These are phyloP conservation scores for Paramyrothecium sp. DNA, from an alignment of 2,329 filamentous ascomycete species.

Conservation along the genomic window DNA sequence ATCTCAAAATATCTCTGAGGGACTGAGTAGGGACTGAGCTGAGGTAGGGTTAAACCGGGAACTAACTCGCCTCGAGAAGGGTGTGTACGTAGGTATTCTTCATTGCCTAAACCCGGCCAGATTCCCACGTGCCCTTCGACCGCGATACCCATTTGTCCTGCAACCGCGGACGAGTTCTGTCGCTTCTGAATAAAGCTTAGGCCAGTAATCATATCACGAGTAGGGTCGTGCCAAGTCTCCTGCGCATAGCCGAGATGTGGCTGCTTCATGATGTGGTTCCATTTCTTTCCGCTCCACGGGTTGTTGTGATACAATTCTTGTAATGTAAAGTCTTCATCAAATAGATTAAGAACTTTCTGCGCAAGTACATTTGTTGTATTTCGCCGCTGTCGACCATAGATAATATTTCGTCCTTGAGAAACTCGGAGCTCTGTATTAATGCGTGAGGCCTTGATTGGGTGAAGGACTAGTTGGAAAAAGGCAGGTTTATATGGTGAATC, in stretches of 20 bases:
- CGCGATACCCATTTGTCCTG: constrained; percentile 63
- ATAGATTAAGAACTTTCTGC: constrained; percentile 42
- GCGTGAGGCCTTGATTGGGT: constrained; percentile 53
- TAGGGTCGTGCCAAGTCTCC: constrained; percentile 55
- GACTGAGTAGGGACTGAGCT: constrained; percentile 58
- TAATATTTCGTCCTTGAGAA: constrained; percentile 42
- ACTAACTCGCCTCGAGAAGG: constrained; percentile 41
- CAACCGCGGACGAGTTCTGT: constrained; percentile 48
- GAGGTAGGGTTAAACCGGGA: constrained; percentile 57
- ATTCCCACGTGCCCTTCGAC: constrained; percentile 66
- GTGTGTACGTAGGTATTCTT: constrained; percentile 51
- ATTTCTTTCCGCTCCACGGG: constrained; percentile 47
- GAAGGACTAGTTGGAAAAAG: constrained; percentile 57
- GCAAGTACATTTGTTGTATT: constrained; percentile 51
- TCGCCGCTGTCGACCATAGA: constrained; percentile 51
- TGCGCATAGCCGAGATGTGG: constrained; percentile 42
- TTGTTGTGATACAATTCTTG: constrained; percentile 46
- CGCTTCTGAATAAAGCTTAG: constrained; percentile 49
- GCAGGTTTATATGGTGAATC: constrained; percentile 41
- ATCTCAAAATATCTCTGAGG: constrained; percentile 60
- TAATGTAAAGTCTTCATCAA: constrained; percentile 49
- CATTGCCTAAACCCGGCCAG: constrained; percentile 38
- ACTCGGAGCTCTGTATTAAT: constrained; percentile 46
- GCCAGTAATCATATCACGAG: constrained; percentile 54
- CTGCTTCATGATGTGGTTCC: constrained; percentile 54